Evolutionary conservation across 2,329 filamentous ascomycete species (phyloP), one percentile per base, ranked within the genome.

Genomic region (Penicillium digitatum): DNA sequence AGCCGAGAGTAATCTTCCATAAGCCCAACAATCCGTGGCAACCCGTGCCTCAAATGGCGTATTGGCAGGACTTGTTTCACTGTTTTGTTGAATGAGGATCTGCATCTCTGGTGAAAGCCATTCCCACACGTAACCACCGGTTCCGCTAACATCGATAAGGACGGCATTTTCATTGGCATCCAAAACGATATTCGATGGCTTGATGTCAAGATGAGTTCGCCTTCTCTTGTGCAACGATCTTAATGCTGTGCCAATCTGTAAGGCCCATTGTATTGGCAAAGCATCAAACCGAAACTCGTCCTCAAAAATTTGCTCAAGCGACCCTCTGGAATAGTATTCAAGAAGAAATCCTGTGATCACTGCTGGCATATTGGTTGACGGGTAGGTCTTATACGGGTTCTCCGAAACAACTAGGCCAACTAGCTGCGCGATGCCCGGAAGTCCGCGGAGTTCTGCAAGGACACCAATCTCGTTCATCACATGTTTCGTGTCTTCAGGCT

Each of bases 141-240:
- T 56, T 4, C 61, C 61, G 27, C 62, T 59, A 16, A 63, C 56
- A 57, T 64, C 59, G 45, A 62, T 63, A 16, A 65, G 58, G 11
- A 63, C 37, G 10, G 62, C 60, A 55, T 63, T 56, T 42, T 38
- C 26, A 18, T 49, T 24, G 2, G 35, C 44, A 47, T 65, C 60
- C 3, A 63, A 26, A 48, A 64, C 54, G 22, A 64, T 43, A 50
- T 63, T 65, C 26, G 57, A 59, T 3, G 54, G 57, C 42, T 64
- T 62, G 7, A 64, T 54, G 44, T 65, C 60, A 53, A 65, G 56
- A 35, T 65, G 57, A 38, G 48, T 63, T 51, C 37, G 39, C 26
- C 32, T n/a, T 44, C 29, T 20, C 7, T n/a, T 35, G 31, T 62
- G 59, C 16, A 63, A 49, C 16, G 8, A 26, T 22, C 27, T 10